A percentile compares a stretch with the other conserved stretches of the same genome.
Evolutionary conservation across 2,329 filamentous ascomycete species (phyloP).

Genomic region (Dichotomopilus funicola): DNA sequence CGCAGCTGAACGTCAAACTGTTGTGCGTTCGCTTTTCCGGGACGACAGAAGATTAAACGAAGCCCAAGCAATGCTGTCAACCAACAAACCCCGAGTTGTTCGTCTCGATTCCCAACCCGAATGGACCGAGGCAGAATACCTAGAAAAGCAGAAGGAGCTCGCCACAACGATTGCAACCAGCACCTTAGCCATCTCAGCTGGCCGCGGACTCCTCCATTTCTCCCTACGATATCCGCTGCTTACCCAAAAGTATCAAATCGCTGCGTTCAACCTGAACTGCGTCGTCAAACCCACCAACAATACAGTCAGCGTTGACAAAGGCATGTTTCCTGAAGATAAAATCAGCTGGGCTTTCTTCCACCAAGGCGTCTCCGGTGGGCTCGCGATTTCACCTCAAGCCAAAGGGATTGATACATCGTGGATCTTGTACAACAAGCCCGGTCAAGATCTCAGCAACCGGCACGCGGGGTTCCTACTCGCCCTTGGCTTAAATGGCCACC

Average conservation of each 20-base stretch:
- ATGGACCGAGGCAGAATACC: conserved; percentile 78
- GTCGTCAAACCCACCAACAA: conserved; percentile 88
- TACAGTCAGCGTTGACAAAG: conserved; percentile 86
- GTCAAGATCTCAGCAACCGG: conserved; percentile 81
- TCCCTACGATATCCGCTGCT: conserved; percentile 80
- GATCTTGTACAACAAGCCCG: conserved; percentile 96
- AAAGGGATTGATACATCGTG: conserved; percentile 96
- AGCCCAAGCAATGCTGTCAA: conserved; percentile 77
- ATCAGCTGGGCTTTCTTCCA: conserved; percentile 99
- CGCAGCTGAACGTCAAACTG: conserved; percentile 73
- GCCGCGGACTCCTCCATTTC: conserved; percentile 81
- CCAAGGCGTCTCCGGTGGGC: conserved; percentile 84
- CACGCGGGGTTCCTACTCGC: conserved; percentile 91
- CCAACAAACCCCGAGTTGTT: conserved; percentile 71
- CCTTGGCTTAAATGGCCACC: conserved; percentile 85
- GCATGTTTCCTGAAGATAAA: conserved; percentile 86
- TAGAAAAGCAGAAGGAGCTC: conserved; percentile 88
- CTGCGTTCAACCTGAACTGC: conserved; percentile 87
- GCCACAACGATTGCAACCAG: conserved; percentile 80
- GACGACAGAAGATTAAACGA: conserved; percentile 88
- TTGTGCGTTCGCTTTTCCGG: conserved; percentile 82
- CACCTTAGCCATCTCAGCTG: conserved; percentile 81
- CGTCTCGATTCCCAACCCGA: conserved; percentile 66
- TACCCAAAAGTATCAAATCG: conserved; percentile 84
- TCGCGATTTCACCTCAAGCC: conserved; percentile 83